Evolutionary conservation across 179 eudicot genomes (phyloP).

Genomic region (Silene noctiflora): DNA sequence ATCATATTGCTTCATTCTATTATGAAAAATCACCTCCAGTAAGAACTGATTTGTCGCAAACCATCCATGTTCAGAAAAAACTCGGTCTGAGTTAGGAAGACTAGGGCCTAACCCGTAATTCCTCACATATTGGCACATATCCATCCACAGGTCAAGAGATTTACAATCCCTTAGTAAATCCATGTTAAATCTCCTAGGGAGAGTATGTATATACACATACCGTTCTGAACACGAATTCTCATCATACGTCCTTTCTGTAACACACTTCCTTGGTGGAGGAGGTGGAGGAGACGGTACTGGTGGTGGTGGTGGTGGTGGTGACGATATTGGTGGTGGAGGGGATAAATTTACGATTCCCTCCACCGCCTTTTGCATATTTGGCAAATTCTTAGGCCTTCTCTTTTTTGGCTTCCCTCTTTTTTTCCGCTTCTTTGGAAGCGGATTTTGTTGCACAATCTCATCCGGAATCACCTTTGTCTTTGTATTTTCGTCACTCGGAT

Average conservation of each 20-base stretch:
- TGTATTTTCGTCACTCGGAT: not conserved
- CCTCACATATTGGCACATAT: slow-evolving; percentile 17
- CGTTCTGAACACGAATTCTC: slow-evolving; percentile 2
- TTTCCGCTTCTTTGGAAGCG: not conserved
- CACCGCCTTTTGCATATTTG: slow-evolving; percentile 8
- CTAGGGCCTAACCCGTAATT: slow-evolving; percentile 9
- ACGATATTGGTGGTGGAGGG: slow-evolving; percentile 25
- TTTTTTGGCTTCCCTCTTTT: slow-evolving; percentile 21
- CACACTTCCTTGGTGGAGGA: slow-evolving; percentile 58
- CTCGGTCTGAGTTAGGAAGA: slow-evolving; percentile 5
- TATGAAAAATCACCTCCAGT: slow-evolving; percentile 39
- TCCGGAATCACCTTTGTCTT: not conserved
- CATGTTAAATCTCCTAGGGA: slow-evolving; percentile 18
- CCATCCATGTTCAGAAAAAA: slow-evolving; percentile 27
- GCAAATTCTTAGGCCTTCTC: slow-evolving; percentile 14
- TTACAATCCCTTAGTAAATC: slow-evolving; percentile 17
- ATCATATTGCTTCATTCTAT: slow-evolving; percentile 33
- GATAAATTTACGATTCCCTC: slow-evolving; percentile 11
- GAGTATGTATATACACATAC: slow-evolving; percentile 8
- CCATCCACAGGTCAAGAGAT: slow-evolving; percentile 18
- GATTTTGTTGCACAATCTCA: not conserved
- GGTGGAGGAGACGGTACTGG: slow-evolving; percentile 29
- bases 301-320: slow-evolving; percentile 20
- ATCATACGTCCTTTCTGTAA: slow-evolving; percentile 30
- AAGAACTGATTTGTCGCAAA: slow-evolving; percentile 33